Conservation (phyloP, 352 stramenopile species). For the Phytopythium litorale region DNA sequence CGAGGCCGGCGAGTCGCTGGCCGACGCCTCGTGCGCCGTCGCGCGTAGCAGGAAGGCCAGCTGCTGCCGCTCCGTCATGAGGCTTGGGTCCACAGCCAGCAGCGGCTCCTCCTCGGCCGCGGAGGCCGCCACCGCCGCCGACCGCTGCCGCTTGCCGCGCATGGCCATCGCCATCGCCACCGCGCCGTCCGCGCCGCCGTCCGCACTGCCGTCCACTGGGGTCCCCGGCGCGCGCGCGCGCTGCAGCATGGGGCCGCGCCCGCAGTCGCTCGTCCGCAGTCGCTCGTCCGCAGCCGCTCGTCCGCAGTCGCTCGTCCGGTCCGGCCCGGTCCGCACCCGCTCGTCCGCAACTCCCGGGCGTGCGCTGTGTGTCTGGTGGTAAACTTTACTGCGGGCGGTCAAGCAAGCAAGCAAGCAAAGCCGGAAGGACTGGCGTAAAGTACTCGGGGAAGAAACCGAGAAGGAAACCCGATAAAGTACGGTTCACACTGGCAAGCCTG, state of each 20-base stretch:
- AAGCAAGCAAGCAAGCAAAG: no score
- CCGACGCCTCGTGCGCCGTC: constrained; percentile 54
- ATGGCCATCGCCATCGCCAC: constrained; percentile 1
- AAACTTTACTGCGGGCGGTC: no score
- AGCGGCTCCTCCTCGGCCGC: background rate
- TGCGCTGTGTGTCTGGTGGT: background rate
- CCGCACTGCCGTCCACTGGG: background rate
- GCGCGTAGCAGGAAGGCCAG: constrained; percentile 69
- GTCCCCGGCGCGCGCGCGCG: background rate
- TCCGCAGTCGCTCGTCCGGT: background rate
- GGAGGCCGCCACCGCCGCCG: no score
- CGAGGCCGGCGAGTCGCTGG: constrained; percentile 13
- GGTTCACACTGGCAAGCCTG: background rate
- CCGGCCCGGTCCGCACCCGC: background rate
- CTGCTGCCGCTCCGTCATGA: constrained; percentile 82
- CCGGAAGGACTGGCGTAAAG: no score
- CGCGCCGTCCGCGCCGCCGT: background rate
- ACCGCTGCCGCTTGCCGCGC: constrained; percentile 3
- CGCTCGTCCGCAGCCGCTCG: no score
- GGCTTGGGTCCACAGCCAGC: constrained; percentile 37
- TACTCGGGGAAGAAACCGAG: no score
- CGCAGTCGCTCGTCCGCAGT: background rate
- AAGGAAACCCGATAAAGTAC: no score
- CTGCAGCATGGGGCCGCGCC: background rate
- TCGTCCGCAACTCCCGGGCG: no score